These are phyloP conservation scores for Tulasnella sp. DNA, from an alignment of 768 basidiomycete genomes.

Conservation along the genomic window DNA sequence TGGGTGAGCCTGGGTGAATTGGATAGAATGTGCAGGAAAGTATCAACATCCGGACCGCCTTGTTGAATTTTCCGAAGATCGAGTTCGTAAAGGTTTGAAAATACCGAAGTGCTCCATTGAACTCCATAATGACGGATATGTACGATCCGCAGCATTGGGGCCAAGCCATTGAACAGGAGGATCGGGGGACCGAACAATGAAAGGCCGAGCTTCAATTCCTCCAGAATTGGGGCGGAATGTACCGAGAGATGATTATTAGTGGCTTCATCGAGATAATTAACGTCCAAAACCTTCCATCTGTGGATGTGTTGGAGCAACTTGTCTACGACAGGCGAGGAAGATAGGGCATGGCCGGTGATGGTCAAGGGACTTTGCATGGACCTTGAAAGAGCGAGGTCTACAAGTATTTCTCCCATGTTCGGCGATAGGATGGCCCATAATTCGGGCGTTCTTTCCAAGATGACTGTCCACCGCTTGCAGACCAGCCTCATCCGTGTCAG, in stretches of 20 bases:
- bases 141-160: not conserved
- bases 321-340: not conserved
- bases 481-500: not conserved
- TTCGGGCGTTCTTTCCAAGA: not conserved
- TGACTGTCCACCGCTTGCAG: not conserved
- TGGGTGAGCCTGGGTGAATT: not conserved
- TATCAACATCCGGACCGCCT: not conserved
- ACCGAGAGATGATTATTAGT: not conserved
- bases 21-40: not conserved
- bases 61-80: not conserved
- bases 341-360: not conserved
- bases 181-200: not conserved
- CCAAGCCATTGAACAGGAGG: not conserved
- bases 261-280: not conserved
- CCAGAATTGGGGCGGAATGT: not conserved
- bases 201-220: not conserved
- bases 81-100: not conserved
- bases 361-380: not conserved
- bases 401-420: not conserved
- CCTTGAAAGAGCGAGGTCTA: not conserved
- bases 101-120: not conserved
- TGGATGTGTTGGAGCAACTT: not conserved
- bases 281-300: not conserved
- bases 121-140: not conserved
- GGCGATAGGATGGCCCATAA: not conserved